Conservation (phyloP, 345 rosid species). For the Dovyalis caffra region DNA sequence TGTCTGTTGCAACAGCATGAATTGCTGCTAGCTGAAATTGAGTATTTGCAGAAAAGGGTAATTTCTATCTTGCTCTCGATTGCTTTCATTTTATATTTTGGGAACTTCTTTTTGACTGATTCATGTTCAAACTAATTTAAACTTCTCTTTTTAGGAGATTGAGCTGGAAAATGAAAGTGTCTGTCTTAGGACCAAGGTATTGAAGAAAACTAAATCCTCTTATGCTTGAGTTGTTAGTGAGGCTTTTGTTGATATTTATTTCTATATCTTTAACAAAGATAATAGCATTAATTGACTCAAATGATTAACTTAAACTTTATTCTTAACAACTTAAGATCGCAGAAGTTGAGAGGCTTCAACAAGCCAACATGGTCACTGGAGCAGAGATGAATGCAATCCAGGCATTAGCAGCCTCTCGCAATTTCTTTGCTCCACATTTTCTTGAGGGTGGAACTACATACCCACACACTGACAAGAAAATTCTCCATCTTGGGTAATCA, state of each 20-base stretch:
- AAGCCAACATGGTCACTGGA: constrained; percentile 68
- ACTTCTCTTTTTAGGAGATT: constrained; percentile 50
- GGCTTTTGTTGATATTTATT: neutral
- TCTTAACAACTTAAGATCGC: constrained; percentile 52
- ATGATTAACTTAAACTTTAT: neutral
- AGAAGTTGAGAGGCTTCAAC: constrained; percentile 81
- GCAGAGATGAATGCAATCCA: constrained; percentile 75
- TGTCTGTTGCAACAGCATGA: constrained; percentile 63
- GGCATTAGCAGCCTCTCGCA: constrained; percentile 76
- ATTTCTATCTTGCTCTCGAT: neutral
- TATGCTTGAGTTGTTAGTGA: neutral
- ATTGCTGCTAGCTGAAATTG: constrained; percentile 89
- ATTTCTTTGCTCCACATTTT: constrained; percentile 68
- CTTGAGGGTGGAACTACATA: constrained; percentile 46
- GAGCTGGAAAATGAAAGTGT: constrained; percentile 88
- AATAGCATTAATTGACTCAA: neutral
- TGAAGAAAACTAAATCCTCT: neutral
- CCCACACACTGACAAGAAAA: constrained; percentile 71
- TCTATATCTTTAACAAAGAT: too few species aligned
- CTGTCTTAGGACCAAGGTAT: constrained; percentile 78
- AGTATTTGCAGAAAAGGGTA: constrained; percentile 88
- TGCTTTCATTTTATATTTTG: neutral
- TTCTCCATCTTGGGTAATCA: constrained; percentile 72
- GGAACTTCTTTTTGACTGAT: neutral
- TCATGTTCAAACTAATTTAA: too few species aligned